These are phyloP conservation scores for Torrubiella hemipterigena DNA, from an alignment of 2,329 filamentous ascomycete genomes.

Conservation along the genomic window DNA sequence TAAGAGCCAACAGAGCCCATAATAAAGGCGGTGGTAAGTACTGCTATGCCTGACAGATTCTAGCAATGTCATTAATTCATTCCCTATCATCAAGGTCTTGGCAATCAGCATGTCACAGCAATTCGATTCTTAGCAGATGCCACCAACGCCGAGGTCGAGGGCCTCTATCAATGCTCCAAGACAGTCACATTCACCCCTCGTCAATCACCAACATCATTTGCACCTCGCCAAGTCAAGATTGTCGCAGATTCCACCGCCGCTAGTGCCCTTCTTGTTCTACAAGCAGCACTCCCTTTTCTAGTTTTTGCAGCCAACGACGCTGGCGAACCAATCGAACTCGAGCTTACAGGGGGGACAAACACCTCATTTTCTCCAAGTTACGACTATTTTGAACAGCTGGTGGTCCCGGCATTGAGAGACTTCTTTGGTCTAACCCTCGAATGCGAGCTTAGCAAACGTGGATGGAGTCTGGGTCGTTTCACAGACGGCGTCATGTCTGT, in stretches of 20 bases:
- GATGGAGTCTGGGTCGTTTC: conserved; percentile 37
- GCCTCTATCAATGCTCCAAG: conserved; percentile 37
- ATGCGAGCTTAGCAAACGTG: conserved; percentile 29
- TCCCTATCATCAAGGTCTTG: conserved; percentile 33
- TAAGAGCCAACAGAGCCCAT: conserved; percentile 39
- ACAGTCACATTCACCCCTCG: conserved; percentile 35
- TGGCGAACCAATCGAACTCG: conserved; percentile 32
- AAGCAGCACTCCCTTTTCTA: conserved; percentile 47
- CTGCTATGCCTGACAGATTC: not conserved
- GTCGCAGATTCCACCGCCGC: conserved; percentile 36
- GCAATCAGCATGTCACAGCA: conserved; percentile 46
- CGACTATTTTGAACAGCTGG: conserved; percentile 51
- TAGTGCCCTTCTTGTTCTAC: conserved; percentile 45
- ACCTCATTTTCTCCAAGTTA: conserved; percentile 43
- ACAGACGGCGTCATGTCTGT: conserved; percentile 32
- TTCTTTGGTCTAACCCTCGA: conserved; percentile 36
- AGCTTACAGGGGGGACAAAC: conserved; percentile 48
- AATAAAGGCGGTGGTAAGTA: conserved; percentile 15
- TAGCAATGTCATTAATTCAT: conserved; percentile 1
- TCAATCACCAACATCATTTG: conserved; percentile 23
- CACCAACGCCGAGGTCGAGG: conserved; percentile 37
- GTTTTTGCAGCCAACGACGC: conserved; percentile 36
- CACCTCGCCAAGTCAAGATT: conserved; percentile 34
- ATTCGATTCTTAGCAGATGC: conserved; percentile 40
- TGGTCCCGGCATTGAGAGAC: conserved; percentile 40